phyloP scores from a whole-genome alignment of 2,329 filamentous ascomycete species.

The Lecanicillium sp. region DNA sequence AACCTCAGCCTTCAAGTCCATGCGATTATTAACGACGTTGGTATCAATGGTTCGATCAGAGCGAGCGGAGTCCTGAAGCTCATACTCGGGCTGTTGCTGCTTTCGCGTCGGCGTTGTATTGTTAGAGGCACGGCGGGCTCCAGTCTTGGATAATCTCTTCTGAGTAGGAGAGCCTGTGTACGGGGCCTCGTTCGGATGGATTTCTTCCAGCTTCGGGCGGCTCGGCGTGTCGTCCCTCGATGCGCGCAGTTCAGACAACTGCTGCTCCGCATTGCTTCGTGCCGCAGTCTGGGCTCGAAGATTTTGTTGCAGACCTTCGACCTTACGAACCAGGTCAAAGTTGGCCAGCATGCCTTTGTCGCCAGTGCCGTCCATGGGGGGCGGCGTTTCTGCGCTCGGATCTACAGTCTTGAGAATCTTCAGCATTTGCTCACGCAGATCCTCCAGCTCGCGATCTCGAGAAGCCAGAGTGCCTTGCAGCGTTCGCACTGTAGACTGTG shows the following conservation, averaged over 20 bases:
- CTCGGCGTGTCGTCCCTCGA: slow-evolving; percentile 64
- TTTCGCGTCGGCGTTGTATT: slow-evolving; percentile 67
- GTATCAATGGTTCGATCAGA: slow-evolving; percentile 81
- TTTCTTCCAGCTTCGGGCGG: slow-evolving; percentile 76
- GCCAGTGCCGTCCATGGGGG: slow-evolving; percentile 48
- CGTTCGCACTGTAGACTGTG: slow-evolving; percentile 76
- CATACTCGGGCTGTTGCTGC: slow-evolving; percentile 46
- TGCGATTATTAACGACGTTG: slow-evolving; percentile 74
- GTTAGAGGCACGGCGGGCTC: slow-evolving; percentile 58
- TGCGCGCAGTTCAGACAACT: slow-evolving; percentile 70
- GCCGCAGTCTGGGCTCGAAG: slow-evolving; percentile 77
- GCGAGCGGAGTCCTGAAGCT: slow-evolving; percentile 63
- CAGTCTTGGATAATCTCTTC: slow-evolving; percentile 48
- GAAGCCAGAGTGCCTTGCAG: slow-evolving; percentile 73
- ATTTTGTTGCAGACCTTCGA: slow-evolving; percentile 84
- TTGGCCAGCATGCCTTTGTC: slow-evolving; percentile 64
- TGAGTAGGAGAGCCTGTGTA: slow-evolving; percentile 69
- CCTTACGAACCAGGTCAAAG: slow-evolving; percentile 78
- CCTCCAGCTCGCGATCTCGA: slow-evolving; percentile 71
- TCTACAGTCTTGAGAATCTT: slow-evolving; percentile 82
- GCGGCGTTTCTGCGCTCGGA: slow-evolving; percentile 58
- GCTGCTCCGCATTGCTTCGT: slow-evolving; percentile 72
- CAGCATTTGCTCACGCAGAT: slow-evolving; percentile 72
- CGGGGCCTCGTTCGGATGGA: slow-evolving; percentile 74
- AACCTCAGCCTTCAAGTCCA: slow-evolving; percentile 84